Percentiles rank a stretch among this genome's conserved stretches.
These are phyloP conservation scores for Ustilago nuda DNA, from an alignment of 1,284 basidiomycete species.

Conservation along the genomic window DNA sequence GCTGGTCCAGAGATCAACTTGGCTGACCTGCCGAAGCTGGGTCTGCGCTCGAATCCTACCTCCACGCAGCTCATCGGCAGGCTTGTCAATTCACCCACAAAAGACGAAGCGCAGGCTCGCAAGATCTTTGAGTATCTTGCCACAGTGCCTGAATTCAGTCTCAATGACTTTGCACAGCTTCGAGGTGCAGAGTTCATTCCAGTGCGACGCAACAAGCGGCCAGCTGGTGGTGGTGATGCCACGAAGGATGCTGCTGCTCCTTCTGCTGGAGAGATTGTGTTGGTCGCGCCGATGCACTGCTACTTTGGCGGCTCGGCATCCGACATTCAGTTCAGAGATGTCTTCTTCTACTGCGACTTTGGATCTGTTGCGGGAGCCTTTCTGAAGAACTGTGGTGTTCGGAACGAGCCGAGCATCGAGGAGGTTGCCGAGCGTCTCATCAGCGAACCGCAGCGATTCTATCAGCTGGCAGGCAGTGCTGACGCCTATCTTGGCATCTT, in stretches of 20 bases:
- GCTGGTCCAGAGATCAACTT: conserved; percentile 74
- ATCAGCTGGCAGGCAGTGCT: conserved; percentile 76
- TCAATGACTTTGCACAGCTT: conserved; percentile 48
- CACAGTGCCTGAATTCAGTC: conserved; percentile 68
- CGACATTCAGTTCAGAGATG: conserved; percentile 57
- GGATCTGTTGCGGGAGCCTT: conserved; percentile 82
- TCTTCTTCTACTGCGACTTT: conserved; percentile 87
- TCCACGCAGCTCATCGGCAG: conserved; percentile 76
- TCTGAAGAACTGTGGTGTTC: conserved; percentile 86
- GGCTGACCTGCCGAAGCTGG: conserved; percentile 76
- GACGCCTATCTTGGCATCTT: conserved; percentile 80
- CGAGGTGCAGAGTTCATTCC: conserved; percentile 58
- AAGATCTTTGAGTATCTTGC: conserved; percentile 84
- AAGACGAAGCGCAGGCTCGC: conserved; percentile 74
- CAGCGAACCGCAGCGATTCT: conserved; percentile 76
- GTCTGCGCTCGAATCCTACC: conserved; percentile 81
- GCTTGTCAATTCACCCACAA: conserved; percentile 77
- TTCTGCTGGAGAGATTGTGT: conserved; percentile 27
- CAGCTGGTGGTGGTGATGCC: conserved; percentile 1
- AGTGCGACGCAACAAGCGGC: conserved; percentile 32
- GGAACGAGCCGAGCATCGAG: conserved; percentile 85
- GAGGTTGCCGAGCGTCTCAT: conserved; percentile 73
- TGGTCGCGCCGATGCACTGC: conserved; percentile 72
- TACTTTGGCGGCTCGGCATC: conserved; percentile 71
- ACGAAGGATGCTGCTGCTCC: conserved; percentile 7